Conservation (phyloP, 2,329 filamentous ascomycete genomes). For the Cladosporium oxysporum region DNA sequence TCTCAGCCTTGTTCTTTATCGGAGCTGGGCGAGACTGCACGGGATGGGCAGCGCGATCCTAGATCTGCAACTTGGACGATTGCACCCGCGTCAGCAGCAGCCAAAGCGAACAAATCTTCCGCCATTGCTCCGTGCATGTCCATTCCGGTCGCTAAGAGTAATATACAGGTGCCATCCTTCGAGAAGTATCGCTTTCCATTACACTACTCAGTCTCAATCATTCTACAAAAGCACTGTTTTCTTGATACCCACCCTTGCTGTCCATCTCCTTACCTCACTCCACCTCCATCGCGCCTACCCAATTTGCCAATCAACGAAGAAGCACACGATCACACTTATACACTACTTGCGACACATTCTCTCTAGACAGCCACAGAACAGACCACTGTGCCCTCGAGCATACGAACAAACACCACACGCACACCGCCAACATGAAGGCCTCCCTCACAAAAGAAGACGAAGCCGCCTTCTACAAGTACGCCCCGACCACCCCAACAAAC, state of each 20-base stretch:
- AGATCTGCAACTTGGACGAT: background rate
- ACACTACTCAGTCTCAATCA: background rate
- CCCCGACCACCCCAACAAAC: background rate
- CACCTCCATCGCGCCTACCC: background rate
- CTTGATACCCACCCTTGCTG: background rate
- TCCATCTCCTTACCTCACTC: background rate
- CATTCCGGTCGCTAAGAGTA: background rate
- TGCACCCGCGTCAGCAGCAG: constrained; percentile 3
- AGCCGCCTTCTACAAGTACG: constrained; percentile 74
- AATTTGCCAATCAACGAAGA: background rate
- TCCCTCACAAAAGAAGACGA: constrained; percentile 87
- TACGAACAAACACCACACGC: constrained; percentile 20
- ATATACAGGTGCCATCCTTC: background rate
- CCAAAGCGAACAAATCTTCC: constrained; percentile 7
- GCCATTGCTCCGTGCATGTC: constrained; percentile 18
- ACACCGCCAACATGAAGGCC: constrained; percentile 73
- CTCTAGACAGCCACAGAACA: background rate
- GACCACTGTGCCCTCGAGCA: background rate
- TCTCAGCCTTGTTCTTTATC: background rate
- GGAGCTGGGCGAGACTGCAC: constrained; percentile 6
- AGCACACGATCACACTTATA: background rate
- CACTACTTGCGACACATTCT: background rate
- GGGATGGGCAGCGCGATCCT: background rate
- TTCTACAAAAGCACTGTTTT: background rate
- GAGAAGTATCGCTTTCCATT: background rate